Base-by-base conservation (phyloP, 2,329 filamentous ascomycete species). In the Epichloe gansuensis region DNA sequence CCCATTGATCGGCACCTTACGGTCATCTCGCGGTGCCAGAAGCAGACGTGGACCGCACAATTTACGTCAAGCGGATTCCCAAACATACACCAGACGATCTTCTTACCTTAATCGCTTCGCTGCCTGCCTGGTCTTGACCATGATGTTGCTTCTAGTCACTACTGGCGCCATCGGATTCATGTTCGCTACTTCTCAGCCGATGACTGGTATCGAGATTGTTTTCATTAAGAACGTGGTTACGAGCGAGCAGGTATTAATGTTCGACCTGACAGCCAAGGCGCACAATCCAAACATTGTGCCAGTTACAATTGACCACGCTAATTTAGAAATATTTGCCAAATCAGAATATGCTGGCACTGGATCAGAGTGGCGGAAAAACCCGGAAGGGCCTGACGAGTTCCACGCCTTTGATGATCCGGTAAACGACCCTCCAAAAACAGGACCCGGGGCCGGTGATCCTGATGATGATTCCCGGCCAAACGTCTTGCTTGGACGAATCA, bases 291-390 rank as follows among this genome's bases (percentile, higher is more conserved):
- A 97, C 60, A 82, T 96, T 41, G 85, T 97, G 40, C 82, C 89
- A 2, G 85, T 98, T 42, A 85, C 85, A 2, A 81, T 98, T 39
- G 83, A 87, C 56, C 83, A 90, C 46, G 85, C 94, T 63, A 89
- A 97, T 64, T 76, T 97, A 53, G 89, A 94, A 61, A 79, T 98
- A 35, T 97, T 97, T 67, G 93, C 93, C 34, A 95, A 94, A 68
- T 96, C 89, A 54, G 88, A 87, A 54, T 87, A 91, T 63, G 86
- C 91, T 12, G 87, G 87, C n/a, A 77, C 75, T 7, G 79, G 82
- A 59, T 77, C 73, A 27, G 75, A 80, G 61, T 81, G 80, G 78
- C 77, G 77, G 75, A 71, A 73, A 21, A 63, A 64, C 39, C 63
- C 62, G 42, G 56, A 62, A 51, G 57, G 61, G 31, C 60, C 58